Conservation (phyloP, 2,329 filamentous ascomycete species). For the Penicillium occitanis region DNA sequence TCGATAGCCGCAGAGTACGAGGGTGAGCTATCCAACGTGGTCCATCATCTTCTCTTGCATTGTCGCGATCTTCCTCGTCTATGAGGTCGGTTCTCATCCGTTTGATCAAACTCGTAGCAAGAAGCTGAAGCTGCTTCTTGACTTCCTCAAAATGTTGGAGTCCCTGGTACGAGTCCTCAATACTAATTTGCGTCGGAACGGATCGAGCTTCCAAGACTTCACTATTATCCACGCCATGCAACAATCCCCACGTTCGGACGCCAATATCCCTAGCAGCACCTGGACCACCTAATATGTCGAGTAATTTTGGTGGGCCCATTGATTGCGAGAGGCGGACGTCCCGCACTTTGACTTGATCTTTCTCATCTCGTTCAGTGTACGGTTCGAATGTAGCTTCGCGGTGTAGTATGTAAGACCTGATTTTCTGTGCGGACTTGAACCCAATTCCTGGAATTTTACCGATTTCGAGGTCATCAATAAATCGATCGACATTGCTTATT, state of each 20-base stretch:
- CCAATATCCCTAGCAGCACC: conserved; percentile 72
- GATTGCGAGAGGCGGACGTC: conserved; percentile 63
- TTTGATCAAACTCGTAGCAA: conserved; percentile 69
- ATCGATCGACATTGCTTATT: conserved; percentile 59
- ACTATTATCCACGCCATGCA: conserved; percentile 76
- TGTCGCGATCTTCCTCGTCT: conserved; percentile 47
- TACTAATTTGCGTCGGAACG: conserved; percentile 83
- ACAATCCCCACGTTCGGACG: conserved; percentile 68
- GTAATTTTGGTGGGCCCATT: conserved; percentile 65
- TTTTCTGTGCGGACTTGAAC: conserved; percentile 68
- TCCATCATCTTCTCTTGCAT: conserved; percentile 17
- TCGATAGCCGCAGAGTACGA: conserved; percentile 76
- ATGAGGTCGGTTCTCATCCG: conserved; percentile 78
- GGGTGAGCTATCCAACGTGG: conserved; percentile 74
- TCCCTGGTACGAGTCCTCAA: conserved; percentile 85
- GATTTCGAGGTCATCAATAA: conserved; percentile 74
- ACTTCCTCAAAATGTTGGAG: conserved; percentile 66
- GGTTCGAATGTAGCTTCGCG: conserved; percentile 38
- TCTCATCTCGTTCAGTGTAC: conserved; percentile 36
- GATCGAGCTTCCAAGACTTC: conserved; percentile 71
- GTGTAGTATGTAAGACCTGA: conserved; percentile 62
- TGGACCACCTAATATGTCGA: conserved; percentile 67
- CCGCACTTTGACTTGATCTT: conserved; percentile 62
- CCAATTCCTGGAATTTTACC: conserved; percentile 84
- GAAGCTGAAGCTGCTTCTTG: conserved; percentile 63